phyloP scores from a whole-genome alignment of 805 yeast genomes.

The Ogataea parapolymorpha region DNA sequence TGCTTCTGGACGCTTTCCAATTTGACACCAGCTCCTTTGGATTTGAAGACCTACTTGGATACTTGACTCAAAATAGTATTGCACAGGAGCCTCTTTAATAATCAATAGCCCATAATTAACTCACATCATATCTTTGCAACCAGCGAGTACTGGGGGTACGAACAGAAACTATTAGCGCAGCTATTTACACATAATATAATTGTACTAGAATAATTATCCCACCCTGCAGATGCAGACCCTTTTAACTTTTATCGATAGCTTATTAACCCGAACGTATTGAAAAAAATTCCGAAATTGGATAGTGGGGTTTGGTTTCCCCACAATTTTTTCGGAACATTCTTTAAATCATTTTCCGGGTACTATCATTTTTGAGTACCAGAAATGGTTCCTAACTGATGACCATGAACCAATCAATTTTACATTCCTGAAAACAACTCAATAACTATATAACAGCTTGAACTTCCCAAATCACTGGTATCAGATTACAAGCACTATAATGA shows the following conservation, averaged over 20 bases:
- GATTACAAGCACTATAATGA: constrained; percentile 13
- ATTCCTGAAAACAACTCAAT: neutral
- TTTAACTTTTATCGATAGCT: neutral
- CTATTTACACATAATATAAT: neutral
- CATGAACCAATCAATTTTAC: neutral
- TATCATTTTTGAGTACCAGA: neutral
- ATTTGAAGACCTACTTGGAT: constrained; percentile 30
- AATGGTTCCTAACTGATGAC: neutral
- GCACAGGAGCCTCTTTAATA: neutral
- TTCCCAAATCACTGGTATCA: neutral
- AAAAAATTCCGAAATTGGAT: neutral
- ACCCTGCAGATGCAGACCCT: neutral
- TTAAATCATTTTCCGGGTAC: neutral
- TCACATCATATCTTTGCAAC: neutral
- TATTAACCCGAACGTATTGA: neutral
- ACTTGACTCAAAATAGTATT: neutral
- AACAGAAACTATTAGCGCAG: neutral
- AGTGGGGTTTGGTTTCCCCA: neutral
- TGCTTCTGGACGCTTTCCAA: constrained; percentile 16
- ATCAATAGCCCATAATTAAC: neutral
- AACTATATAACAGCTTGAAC: neutral
- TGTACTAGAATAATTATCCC: neutral
- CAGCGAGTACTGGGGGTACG: neutral
- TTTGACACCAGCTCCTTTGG: constrained; percentile 21
- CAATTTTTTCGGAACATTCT: neutral